These are phyloP conservation scores for Cystobasidium sp. DNA, from an alignment of 1,284 basidiomycete genomes.

Conservation along the genomic window DNA sequence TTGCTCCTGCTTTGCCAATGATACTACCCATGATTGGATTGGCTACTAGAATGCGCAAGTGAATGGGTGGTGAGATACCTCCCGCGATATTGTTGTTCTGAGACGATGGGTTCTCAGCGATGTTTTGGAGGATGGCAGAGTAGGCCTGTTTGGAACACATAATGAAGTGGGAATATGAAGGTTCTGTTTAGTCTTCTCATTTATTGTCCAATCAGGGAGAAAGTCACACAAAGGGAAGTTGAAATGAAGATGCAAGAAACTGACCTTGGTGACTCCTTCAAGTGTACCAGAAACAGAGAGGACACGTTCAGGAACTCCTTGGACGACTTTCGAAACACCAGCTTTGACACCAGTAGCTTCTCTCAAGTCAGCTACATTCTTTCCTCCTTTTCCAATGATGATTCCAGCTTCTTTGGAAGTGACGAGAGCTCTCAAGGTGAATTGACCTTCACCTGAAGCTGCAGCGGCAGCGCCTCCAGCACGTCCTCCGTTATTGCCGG, in stretches of 20 bases:
- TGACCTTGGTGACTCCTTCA: slow-evolving; percentile 84
- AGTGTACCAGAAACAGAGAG: slow-evolving; percentile 89
- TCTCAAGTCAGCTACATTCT: slow-evolving; percentile 94
- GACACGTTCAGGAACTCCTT: slow-evolving; percentile 95
- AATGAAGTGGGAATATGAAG: background rate
- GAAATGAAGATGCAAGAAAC: background rate
- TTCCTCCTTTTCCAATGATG: slow-evolving; percentile 93
- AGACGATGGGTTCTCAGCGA: slow-evolving; percentile 70
- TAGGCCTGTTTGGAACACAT: slow-evolving; percentile 69
- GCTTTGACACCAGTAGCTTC: slow-evolving; percentile 96
- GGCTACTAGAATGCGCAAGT: slow-evolving; percentile 69
- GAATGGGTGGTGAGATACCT: slow-evolving; percentile 74
- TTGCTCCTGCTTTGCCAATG: slow-evolving; percentile 57
- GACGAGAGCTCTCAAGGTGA: slow-evolving; percentile 90
- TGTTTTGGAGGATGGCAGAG: slow-evolving; percentile 89
- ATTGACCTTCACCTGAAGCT: slow-evolving; percentile 19
- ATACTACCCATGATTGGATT: slow-evolving; percentile 57
- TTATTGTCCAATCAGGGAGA: background rate
- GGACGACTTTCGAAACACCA: slow-evolving; percentile 96
- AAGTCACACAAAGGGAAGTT: background rate
- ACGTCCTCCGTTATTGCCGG: background rate
- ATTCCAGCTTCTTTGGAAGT: slow-evolving; percentile 95
- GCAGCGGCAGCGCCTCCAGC: background rate
- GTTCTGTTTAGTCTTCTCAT: background rate
- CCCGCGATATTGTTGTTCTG: slow-evolving; percentile 64